Percentiles rank a stretch among this genome's conserved stretches.
phyloP scores from a whole-genome alignment of 768 basidiomycete species.

The Russula lepida region DNA sequence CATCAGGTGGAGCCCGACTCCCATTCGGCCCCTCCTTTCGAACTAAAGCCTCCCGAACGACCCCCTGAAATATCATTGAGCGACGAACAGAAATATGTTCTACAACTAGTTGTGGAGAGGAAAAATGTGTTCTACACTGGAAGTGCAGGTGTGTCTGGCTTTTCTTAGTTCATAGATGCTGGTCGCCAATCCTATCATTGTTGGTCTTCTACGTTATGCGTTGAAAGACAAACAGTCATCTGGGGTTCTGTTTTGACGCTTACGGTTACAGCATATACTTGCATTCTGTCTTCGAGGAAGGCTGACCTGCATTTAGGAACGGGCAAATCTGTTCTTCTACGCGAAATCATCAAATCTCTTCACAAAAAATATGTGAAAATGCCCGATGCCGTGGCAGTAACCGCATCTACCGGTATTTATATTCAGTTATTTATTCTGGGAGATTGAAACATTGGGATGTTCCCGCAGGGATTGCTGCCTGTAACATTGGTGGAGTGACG shows the following conservation, averaged over 20 bases:
- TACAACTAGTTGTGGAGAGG: slow-evolving; percentile 65
- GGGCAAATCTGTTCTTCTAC: slow-evolving; percentile 89
- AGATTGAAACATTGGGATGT: neutral
- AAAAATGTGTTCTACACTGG: slow-evolving; percentile 92
- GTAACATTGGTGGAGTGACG: slow-evolving; percentile 94
- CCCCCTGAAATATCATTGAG: slow-evolving; percentile 55
- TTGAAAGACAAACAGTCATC: neutral
- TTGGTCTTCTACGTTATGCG: neutral
- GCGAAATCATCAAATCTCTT: slow-evolving; percentile 80
- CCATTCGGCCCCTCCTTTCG: slow-evolving; percentile 18
- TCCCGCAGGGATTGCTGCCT: slow-evolving; percentile 77
- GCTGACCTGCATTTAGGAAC: slow-evolving; percentile 50
- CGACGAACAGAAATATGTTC: slow-evolving; percentile 76
- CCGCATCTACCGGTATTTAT: slow-evolving; percentile 77
- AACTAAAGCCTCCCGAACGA: slow-evolving; percentile 21
- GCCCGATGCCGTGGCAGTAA: slow-evolving; percentile 78
- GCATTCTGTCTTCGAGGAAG: neutral
- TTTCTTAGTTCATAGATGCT: slow-evolving; percentile 5
- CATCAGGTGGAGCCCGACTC: slow-evolving; percentile 14
- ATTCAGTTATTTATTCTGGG: neutral
- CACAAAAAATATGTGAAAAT: slow-evolving; percentile 43
- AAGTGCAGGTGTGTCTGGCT: slow-evolving; percentile 66
- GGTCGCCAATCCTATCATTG: neutral
- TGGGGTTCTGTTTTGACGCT: neutral
- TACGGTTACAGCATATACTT: slow-evolving; percentile 2